Conservation (phyloP, 2,329 filamentous ascomycete species). For the Talaromyces sp. region DNA sequence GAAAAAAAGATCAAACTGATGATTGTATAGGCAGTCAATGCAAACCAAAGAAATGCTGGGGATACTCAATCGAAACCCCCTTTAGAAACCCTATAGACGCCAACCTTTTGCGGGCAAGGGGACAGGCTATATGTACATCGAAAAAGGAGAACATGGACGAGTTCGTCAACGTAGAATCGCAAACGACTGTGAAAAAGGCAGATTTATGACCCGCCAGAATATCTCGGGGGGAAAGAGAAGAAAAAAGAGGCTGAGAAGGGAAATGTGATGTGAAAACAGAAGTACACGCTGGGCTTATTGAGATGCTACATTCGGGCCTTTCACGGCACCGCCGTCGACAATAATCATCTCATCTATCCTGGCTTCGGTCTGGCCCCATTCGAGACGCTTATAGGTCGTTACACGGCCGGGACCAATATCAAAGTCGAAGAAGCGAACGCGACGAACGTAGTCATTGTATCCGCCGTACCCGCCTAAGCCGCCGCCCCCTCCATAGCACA, state of each 20-base stretch:
- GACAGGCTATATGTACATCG: conserved; percentile 26
- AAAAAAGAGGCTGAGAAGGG: neutral
- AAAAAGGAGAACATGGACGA: conserved; percentile 5
- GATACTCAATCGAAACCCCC: conserved; percentile 16
- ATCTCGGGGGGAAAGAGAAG: conserved; percentile 1
- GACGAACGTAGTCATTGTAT: conserved; percentile 81
- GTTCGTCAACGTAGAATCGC: conserved; percentile 2
- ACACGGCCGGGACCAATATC: conserved; percentile 90
- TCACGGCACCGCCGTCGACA: conserved; percentile 60
- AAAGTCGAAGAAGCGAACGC: conserved; percentile 86
- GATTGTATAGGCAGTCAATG: neutral
- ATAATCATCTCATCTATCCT: conserved; percentile 63
- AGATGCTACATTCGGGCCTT: conserved; percentile 29
- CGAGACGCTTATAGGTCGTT: conserved; percentile 87
- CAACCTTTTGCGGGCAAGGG: conserved; percentile 25
- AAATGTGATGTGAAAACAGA: neutral
- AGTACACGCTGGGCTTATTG: conserved; percentile 5
- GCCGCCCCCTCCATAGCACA: conserved; percentile 93
- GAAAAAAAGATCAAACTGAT: neutral
- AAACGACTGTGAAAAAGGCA: conserved; percentile 17
- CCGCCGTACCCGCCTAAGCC: conserved; percentile 96
- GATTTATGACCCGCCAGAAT: neutral
- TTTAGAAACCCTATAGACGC: conserved; percentile 19
- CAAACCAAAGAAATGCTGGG: conserved; percentile 17
- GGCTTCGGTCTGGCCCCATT: conserved; percentile 60